Conservation (phyloP, 805 yeast genomes). For the Tetrapisispora fleetii region DNA sequence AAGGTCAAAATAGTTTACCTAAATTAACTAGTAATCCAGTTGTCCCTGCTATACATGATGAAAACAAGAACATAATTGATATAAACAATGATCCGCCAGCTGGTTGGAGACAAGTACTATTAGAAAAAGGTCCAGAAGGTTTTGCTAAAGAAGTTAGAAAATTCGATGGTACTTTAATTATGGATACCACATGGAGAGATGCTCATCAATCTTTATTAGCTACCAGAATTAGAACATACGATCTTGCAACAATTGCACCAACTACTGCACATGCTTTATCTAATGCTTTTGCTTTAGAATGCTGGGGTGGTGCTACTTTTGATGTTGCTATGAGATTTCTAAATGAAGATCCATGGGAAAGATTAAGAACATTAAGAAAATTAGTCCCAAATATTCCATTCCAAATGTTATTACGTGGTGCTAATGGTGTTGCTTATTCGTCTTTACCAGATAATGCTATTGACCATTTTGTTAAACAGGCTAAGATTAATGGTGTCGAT, state of each 20-base stretch:
- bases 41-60: conserved; percentile 62
- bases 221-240: conserved; percentile 93
- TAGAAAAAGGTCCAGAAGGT: conserved; percentile 77
- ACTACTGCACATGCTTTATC: conserved; percentile 83
- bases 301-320: conserved; percentile 99
- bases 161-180: conserved; percentile 78
- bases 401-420: conserved; percentile 99
- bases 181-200: conserved; percentile 99
- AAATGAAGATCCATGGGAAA: conserved; percentile 98
- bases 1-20: conserved; percentile 92
- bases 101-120: conserved; percentile 88
- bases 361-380: conserved; percentile 78
- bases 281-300: conserved; percentile 91
- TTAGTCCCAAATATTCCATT: conserved; percentile 97
- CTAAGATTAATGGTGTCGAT: conserved; percentile 93
- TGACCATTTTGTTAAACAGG: conserved; percentile 92
- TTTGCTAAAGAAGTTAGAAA: conserved; percentile 83
- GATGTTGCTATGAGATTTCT: conserved; percentile 98
- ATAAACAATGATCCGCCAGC: conserved; percentile 43
- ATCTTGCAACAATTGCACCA: conserved; percentile 83
- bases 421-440: conserved; percentile 97
- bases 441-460: conserved; percentile 97
- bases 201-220: conserved; percentile 98
- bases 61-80: conserved; percentile 50
- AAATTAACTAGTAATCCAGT: conserved; percentile 67